phyloP scores from a whole-genome alignment of 495 filamentous ascomycete genomes.

The Letharia columbiana region DNA sequence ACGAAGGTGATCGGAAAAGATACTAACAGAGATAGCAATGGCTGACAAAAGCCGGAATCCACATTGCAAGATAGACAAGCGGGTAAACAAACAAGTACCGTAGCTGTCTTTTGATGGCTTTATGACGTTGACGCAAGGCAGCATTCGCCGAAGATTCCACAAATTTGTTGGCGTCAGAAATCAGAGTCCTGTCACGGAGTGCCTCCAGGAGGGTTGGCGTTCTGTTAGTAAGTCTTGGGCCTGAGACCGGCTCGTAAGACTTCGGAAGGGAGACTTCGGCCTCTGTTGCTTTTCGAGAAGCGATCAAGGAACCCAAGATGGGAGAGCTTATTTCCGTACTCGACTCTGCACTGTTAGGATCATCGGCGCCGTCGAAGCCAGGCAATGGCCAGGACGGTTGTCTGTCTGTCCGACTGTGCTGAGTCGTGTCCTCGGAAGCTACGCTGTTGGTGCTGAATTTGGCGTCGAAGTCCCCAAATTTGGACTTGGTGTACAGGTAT shows the following conservation, averaged over 20 bases:
- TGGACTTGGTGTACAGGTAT: slow-evolving; percentile 54
- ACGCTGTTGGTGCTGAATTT: slow-evolving; percentile 16
- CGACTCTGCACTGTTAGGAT: neutral
- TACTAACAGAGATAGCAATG: slow-evolving; percentile 46
- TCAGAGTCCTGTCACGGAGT: slow-evolving; percentile 7
- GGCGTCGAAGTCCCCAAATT: slow-evolving; percentile 31
- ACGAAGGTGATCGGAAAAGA: neutral
- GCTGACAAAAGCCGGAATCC: slow-evolving; percentile 60
- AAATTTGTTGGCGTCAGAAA: neutral
- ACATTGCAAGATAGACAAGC: slow-evolving; percentile 58
- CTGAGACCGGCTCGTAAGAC: neutral
- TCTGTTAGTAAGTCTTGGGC: neutral
- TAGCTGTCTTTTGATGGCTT: slow-evolving; percentile 55
- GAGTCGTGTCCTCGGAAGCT: neutral
- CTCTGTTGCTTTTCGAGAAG: neutral
- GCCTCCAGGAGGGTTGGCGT: slow-evolving; percentile 11
- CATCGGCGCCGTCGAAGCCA: neutral
- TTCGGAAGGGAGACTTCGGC: neutral
- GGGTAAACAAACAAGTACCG: slow-evolving; percentile 66
- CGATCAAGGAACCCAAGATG: neutral
- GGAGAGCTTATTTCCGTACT: neutral
- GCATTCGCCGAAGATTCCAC: slow-evolving; percentile 10
- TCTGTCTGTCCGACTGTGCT: neutral
- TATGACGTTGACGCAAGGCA: slow-evolving; percentile 22
- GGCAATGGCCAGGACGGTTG: neutral